phyloP scores from a whole-genome alignment of 2,329 filamentous ascomycete species.

The Claviceps arundinis region DNA sequence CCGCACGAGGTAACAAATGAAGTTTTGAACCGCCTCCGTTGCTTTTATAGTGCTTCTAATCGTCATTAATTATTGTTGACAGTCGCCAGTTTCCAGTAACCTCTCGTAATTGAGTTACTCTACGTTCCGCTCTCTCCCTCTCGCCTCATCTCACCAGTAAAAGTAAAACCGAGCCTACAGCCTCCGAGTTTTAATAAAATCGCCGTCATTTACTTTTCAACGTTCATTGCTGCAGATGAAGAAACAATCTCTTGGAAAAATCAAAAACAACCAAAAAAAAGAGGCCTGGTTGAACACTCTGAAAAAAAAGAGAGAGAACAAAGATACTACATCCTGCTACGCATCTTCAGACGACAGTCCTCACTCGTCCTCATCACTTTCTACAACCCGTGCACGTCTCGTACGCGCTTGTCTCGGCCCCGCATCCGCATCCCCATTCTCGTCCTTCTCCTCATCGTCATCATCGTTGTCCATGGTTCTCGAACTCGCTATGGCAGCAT shows the following conservation, averaged over 20 bases:
- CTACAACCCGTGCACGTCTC: conserved; percentile 37
- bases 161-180: not conserved
- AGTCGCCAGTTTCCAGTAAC: too few species aligned
- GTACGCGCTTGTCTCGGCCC: conserved; percentile 31
- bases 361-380: conserved; percentile 11
- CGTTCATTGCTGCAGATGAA: too few species aligned
- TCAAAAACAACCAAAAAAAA: too few species aligned
- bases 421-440: conserved; percentile 31
- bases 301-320: not conserved
- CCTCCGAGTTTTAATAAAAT: not conserved
- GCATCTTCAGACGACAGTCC: too few species aligned
- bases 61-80: too few species aligned
- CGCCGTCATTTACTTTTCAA: too few species aligned
- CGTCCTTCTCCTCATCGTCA: conserved; percentile 9
- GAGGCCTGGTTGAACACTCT: too few species aligned
- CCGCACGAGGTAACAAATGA: too few species aligned
- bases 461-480: too few species aligned
- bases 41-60: too few species aligned
- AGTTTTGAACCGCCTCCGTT: too few species aligned
- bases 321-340: not conserved
- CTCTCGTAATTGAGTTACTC: not conserved
- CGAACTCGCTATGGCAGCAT: not conserved
- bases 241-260: too few species aligned
- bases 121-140: not conserved
- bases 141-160: not conserved